A percentile compares a stretch with the other conserved stretches of the same genome.
Evolutionary conservation across 148 eudicot genomes (phyloP).

Genomic region (Rhododendron kiyosumense): DNA sequence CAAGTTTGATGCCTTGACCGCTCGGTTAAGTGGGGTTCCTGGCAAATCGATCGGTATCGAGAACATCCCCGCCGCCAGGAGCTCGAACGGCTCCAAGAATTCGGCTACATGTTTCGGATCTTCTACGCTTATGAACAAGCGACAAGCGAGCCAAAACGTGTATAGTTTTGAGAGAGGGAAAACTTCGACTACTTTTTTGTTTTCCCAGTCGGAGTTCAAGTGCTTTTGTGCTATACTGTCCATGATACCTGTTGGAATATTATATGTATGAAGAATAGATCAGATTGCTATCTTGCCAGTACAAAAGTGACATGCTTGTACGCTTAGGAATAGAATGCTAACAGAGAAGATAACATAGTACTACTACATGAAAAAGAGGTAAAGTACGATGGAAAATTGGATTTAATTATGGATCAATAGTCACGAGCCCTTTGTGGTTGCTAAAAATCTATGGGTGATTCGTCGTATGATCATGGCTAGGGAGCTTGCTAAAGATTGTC

Average conservation of each 20-base stretch:
- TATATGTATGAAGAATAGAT: background rate
- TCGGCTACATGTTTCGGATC: background rate
- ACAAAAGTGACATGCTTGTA: background rate
- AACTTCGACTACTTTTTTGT: background rate
- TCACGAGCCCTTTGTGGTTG: too few species aligned
- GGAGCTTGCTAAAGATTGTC: too few species aligned
- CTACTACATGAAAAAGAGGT: too few species aligned
- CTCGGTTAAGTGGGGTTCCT: background rate
- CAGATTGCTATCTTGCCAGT: background rate
- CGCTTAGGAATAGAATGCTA: too few species aligned
- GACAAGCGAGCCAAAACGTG: background rate
- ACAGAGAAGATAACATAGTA: background rate
- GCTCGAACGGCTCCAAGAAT: background rate
- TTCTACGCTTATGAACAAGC: background rate
- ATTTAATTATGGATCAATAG: too few species aligned
- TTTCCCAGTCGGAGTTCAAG: background rate
- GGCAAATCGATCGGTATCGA: background rate
- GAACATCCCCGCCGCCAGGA: background rate
- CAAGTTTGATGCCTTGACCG: background rate
- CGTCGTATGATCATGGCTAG: too few species aligned
- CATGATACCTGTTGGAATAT: background rate
- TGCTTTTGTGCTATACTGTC: background rate
- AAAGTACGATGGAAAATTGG: too few species aligned
- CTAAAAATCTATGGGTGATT: too few species aligned
- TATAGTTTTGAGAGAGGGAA: background rate